Percentiles rank a stretch among this genome's conserved stretches.
phyloP scores from a whole-genome alignment of 495 filamentous ascomycete species.

The Penicillium mononematosum region DNA sequence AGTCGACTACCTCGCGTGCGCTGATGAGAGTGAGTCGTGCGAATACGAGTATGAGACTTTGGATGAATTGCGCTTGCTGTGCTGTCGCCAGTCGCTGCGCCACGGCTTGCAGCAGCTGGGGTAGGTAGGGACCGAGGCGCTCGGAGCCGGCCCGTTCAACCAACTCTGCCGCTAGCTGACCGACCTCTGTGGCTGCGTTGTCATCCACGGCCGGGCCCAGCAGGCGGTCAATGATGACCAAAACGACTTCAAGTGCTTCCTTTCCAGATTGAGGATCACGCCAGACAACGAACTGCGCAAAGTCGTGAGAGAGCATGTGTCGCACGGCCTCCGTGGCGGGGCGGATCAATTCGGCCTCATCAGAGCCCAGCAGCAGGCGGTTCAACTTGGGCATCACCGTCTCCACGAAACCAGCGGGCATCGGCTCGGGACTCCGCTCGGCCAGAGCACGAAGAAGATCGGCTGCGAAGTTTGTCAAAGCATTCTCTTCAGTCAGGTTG shows the following conservation, averaged over 20 bases:
- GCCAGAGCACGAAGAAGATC: constrained; percentile 80
- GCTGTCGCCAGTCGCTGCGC: constrained; percentile 82
- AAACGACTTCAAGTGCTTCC: constrained; percentile 80
- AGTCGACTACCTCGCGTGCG: constrained; percentile 86
- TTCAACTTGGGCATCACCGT: constrained; percentile 83
- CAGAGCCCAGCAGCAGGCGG: constrained; percentile 71
- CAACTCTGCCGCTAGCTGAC: constrained; percentile 87
- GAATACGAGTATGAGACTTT: constrained; percentile 91
- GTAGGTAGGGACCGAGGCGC: constrained; percentile 81
- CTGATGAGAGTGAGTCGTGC: constrained; percentile 81
- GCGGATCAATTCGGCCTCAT: constrained; percentile 82
- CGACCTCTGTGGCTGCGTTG: constrained; percentile 91
- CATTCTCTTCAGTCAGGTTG: constrained; percentile 75
- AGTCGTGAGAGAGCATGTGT: constrained; percentile 82
- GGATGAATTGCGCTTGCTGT: constrained; percentile 79
- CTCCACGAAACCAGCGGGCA: constrained; percentile 83
- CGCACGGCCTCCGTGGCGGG: constrained; percentile 84
- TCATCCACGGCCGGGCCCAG: constrained; percentile 80
- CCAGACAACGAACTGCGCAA: constrained; percentile 82
- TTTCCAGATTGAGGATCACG: constrained; percentile 67
- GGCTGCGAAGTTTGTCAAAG: constrained; percentile 78
- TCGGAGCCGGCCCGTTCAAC: constrained; percentile 93
- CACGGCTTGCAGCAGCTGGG: constrained; percentile 86
- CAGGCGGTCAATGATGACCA: constrained; percentile 92
- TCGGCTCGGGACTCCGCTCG: constrained; percentile 74